Percentiles rank a stretch among this genome's conserved stretches.
Conservation (phyloP, 2,329 filamentous ascomycete species). For the Sarocladiaceae sp. region DNA sequence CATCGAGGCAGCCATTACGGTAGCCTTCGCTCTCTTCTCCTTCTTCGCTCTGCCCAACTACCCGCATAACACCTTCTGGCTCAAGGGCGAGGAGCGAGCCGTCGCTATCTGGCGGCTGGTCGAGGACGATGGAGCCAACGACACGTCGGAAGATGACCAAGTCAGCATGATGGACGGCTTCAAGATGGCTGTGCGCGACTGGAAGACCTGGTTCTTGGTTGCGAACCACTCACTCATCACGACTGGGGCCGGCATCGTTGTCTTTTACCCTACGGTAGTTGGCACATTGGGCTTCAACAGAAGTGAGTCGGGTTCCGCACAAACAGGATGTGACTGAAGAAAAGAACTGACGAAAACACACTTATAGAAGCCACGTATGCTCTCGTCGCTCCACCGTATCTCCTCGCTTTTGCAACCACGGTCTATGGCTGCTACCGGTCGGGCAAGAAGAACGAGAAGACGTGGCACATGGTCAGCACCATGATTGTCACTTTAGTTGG, state of each 20-base stretch:
- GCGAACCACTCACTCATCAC: not conserved
- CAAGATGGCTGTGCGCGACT: not conserved
- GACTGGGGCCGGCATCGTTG: not conserved
- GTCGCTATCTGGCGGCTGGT: not conserved
- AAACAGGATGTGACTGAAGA: not conserved
- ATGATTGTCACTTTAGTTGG: not conserved
- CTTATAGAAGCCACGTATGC: not conserved
- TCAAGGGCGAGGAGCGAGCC: conserved; percentile 50
- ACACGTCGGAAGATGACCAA: not conserved
- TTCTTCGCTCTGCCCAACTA: conserved; percentile 62
- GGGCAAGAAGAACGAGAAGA: not conserved
- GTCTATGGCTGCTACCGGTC: not conserved
- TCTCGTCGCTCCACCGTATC: not conserved
- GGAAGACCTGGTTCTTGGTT: not conserved
- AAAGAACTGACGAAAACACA: not conserved
- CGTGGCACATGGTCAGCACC: not conserved
- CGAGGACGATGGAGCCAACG: not conserved
- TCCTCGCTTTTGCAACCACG: not conserved
- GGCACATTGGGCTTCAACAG: not conserved
- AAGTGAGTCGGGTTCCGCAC: not conserved
- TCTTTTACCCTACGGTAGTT: not conserved
- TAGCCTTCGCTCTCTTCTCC: conserved; percentile 42
- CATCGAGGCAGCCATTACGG: conserved; percentile 57
- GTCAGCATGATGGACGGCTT: not conserved
- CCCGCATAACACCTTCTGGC: conserved; percentile 55